Percentiles rank a stretch among this genome's conserved stretches.
These are phyloP conservation scores for Glycine latifolia DNA, from an alignment of 306 rosid species.

Conservation along the genomic window DNA sequence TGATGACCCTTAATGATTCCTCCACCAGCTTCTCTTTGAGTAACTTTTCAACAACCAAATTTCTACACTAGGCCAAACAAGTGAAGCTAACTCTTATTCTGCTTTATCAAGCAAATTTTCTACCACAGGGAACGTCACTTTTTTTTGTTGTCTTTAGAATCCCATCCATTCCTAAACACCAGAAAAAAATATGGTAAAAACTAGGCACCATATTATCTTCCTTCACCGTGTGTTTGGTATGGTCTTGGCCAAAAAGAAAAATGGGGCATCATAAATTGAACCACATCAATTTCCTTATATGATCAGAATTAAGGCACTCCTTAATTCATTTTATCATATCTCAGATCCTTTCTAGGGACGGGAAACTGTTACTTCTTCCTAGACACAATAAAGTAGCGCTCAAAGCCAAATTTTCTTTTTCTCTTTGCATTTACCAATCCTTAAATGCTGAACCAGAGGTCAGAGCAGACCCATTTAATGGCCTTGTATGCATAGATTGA, in stretches of 20 bases:
- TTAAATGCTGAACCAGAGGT: constrained; percentile 58
- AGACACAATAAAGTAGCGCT: constrained; percentile 48
- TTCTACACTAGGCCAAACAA: constrained; percentile 34
- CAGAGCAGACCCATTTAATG: constrained; percentile 55
- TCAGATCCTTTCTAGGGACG: constrained; percentile 48
- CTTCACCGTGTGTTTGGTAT: constrained; percentile 19
- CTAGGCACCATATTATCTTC: neutral
- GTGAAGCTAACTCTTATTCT: neutral
- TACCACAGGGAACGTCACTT: neutral
- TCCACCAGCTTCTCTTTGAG: constrained; percentile 20
- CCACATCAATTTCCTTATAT: constrained; percentile 27
- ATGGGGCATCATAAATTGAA: constrained; percentile 50
- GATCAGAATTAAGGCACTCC: constrained; percentile 44
- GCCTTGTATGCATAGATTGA: constrained; percentile 17
- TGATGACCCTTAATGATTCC: constrained; percentile 48
- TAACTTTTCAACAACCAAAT: constrained; percentile 39
- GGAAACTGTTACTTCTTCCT: constrained; percentile 51
- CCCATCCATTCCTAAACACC: neutral
- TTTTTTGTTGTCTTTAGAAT: neutral
- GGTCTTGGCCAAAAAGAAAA: constrained; percentile 19
- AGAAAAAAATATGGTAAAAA: constrained; percentile 24
- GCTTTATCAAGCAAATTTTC: neutral
- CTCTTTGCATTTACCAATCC: constrained; percentile 30
- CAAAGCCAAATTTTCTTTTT: constrained; percentile 30
- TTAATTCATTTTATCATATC: constrained; percentile 38